phyloP scores from a whole-genome alignment of 108 stramenopile species.

The Pseudonitzschia pungens region DNA sequence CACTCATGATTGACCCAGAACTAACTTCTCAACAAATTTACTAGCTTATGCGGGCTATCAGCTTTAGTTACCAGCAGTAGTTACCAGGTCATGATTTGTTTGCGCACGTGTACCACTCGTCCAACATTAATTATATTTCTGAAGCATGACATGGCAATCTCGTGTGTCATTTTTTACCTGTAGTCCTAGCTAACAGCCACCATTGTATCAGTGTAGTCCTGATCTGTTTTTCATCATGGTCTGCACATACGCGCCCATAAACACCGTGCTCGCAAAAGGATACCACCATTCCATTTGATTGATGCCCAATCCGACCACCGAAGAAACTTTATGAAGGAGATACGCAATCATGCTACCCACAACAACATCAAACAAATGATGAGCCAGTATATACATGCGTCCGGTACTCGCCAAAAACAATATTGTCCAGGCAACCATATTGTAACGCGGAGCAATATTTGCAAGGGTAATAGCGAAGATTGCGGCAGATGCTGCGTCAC shows the following conservation, averaged over 20 bases:
- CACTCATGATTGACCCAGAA: too few species aligned
- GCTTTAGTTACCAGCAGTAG: too few species aligned
- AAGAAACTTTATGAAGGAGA: slow-evolving; percentile 12
- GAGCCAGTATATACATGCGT: slow-evolving; percentile 29
- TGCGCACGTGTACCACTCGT: too few species aligned
- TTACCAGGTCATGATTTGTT: too few species aligned
- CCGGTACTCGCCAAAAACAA: slow-evolving; percentile 21
- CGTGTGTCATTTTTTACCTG: neutral
- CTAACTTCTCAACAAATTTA: too few species aligned
- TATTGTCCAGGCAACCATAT: neutral
- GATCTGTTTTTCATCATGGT: neutral
- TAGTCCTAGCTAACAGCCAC: too few species aligned
- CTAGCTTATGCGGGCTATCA: too few species aligned
- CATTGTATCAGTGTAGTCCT: neutral
- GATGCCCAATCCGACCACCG: slow-evolving; percentile 1
- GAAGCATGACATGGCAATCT: too few species aligned
- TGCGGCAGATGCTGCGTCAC: slow-evolving; percentile 21
- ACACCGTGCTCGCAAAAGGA: neutral
- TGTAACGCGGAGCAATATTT: neutral
- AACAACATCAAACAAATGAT: slow-evolving; percentile 24
- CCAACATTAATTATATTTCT: too few species aligned
- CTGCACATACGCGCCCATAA: slow-evolving; percentile 8
- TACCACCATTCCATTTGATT: neutral
- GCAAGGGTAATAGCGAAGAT: slow-evolving; percentile 16
- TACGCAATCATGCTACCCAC: slow-evolving; percentile 9